A percentile compares a stretch with the other conserved stretches of the same genome.
Evolutionary conservation across 23 red algal species (phyloP).

Genomic region (Pyropia yezoensis): DNA sequence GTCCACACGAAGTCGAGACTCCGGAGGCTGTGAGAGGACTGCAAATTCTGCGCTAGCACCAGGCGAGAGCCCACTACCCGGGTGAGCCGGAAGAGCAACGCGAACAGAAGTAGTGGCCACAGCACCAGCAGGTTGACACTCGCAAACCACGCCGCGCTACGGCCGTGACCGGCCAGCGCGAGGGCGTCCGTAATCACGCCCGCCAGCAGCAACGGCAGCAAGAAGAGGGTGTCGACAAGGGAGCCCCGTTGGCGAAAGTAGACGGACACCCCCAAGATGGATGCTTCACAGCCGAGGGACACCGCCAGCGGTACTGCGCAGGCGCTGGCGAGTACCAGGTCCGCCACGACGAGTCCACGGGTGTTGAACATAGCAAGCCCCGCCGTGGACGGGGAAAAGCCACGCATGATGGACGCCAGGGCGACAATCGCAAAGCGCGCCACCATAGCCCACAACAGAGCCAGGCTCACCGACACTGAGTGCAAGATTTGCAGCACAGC

Average conservation of each 20-base stretch:
- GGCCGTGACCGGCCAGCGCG: conserved; percentile 24
- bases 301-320: conserved; percentile 25
- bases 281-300: conserved; percentile 8
- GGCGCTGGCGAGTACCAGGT: conserved; percentile 12
- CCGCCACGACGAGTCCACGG: conserved; percentile 7
- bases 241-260: conserved; percentile 4
- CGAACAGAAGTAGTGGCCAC: conserved; percentile 47
- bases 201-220: conserved; percentile 33
- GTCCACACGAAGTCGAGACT: conserved; percentile 74
- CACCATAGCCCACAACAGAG: conserved; percentile 53
- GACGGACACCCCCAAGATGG: no score
- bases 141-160: conserved; percentile 17
- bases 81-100: conserved; percentile 42
- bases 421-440: conserved; percentile 34
- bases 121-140: conserved; percentile 31
- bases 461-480: conserved; percentile 52
- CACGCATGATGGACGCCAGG: conserved; percentile 13
- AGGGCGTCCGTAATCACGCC: conserved; percentile 22
- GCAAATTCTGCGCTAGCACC: conserved; percentile 46
- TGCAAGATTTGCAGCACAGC: conserved; percentile 45
- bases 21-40: conserved; percentile 43
- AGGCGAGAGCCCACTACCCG: conserved; percentile 60
- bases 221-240: conserved; percentile 48
- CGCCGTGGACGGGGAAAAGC: conserved; percentile 21
- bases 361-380: conserved; percentile 47